Evolutionary conservation across 176 grass and related monocot genomes (phyloP).

Genomic region (Oryza officinalis): DNA sequence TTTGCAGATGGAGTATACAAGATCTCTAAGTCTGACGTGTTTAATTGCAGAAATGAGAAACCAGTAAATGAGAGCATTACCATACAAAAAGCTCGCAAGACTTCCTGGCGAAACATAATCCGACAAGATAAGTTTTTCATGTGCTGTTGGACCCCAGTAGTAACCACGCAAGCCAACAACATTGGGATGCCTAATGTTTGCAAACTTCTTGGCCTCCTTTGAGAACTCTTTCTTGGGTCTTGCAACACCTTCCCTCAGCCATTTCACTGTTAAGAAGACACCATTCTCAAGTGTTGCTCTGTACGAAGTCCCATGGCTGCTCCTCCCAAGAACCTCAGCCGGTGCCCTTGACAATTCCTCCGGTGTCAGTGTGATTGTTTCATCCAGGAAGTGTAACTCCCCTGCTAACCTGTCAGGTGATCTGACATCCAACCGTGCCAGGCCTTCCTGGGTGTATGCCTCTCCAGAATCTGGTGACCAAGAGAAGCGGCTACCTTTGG

Average conservation of each 20-base stretch:
- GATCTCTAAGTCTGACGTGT: neutral
- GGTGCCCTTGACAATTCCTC: slow-evolving; percentile 91
- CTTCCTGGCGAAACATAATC: slow-evolving; percentile 94
- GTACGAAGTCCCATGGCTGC: slow-evolving; percentile 94
- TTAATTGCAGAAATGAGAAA: slow-evolving; percentile 7
- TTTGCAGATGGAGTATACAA: neutral
- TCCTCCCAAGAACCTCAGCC: slow-evolving; percentile 93
- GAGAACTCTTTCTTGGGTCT: slow-evolving; percentile 93
- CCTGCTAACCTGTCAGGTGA: slow-evolving; percentile 86
- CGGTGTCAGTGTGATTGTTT: slow-evolving; percentile 89
- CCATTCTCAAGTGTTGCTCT: slow-evolving; percentile 93
- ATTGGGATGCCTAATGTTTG: slow-evolving; percentile 93
- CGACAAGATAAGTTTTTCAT: slow-evolving; percentile 94
- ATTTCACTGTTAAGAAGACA: slow-evolving; percentile 94
- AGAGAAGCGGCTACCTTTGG: slow-evolving; percentile 79
- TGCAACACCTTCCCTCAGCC: slow-evolving; percentile 91
- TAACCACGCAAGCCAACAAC: slow-evolving; percentile 91
- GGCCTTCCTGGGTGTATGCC: slow-evolving; percentile 51
- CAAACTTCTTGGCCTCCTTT: slow-evolving; percentile 96
- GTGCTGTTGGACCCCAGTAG: slow-evolving; percentile 96
- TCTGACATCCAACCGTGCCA: slow-evolving; percentile 74
- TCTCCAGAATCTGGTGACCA: slow-evolving; percentile 90
- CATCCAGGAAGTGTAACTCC: slow-evolving; percentile 89
- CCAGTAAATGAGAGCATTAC: slow-evolving; percentile 44
- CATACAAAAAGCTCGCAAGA: slow-evolving; percentile 88